Evolutionary conservation across 768 basidiomycete species (phyloP).

Genomic region (Naganishia vaughanmartiniae): DNA sequence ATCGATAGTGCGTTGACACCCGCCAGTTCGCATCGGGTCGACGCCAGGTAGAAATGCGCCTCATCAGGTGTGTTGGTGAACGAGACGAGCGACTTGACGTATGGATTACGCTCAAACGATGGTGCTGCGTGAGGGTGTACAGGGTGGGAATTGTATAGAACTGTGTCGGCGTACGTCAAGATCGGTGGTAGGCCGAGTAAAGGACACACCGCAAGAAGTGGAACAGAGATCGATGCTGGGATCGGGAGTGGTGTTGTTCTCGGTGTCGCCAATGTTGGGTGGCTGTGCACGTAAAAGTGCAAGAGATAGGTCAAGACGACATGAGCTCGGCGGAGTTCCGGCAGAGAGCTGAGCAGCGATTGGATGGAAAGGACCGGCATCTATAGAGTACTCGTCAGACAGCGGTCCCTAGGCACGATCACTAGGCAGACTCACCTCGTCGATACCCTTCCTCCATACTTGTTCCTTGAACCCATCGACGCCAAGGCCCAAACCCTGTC

Average conservation of each 20-base stretch:
- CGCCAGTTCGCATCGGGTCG: constrained; percentile 78
- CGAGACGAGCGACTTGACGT: constrained; percentile 46
- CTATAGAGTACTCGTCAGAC: constrained; percentile 43
- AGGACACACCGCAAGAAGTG: constrained; percentile 67
- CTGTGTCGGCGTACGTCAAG: constrained; percentile 85
- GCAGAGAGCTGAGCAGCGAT: constrained; percentile 59
- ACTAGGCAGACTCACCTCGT: constrained; percentile 55
- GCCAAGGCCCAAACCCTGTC: constrained; percentile 38
- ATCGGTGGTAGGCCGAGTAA: constrained; percentile 79
- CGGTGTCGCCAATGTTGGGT: constrained; percentile 37
- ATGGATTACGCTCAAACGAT: constrained; percentile 58
- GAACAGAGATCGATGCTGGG: constrained; percentile 68
- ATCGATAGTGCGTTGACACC: constrained; percentile 80
- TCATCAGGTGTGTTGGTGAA: constrained; percentile 81
- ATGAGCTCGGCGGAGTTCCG: constrained; percentile 76
- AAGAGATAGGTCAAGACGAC: constrained; percentile 82
- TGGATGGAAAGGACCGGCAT: constrained; percentile 68
- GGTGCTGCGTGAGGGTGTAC: constrained; percentile 36
- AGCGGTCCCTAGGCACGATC: not conserved
- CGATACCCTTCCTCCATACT: constrained; percentile 66
- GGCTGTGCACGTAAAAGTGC: constrained; percentile 78
- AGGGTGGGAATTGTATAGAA: constrained; percentile 70
- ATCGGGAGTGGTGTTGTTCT: constrained; percentile 59
- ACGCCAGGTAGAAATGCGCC: constrained; percentile 80
- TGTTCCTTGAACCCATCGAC: constrained; percentile 57